These are phyloP conservation scores for Chrysanthemum seticuspe DNA, from an alignment of 129 eudicot species.

Conservation along the genomic window DNA sequence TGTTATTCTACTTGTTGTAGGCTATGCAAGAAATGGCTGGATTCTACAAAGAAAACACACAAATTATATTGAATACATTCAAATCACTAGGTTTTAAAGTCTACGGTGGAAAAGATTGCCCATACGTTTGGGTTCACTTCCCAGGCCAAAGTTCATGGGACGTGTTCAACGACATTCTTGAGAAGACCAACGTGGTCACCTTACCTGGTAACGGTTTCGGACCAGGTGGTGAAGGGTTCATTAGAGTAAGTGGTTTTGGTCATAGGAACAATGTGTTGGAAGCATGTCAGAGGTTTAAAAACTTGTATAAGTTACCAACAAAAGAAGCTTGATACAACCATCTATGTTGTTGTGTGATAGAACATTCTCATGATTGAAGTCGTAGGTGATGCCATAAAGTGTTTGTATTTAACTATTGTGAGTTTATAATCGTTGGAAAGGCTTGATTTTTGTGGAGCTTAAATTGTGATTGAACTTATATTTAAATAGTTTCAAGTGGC, in stretches of 20 bases:
- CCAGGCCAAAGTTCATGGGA: constrained; percentile 98
- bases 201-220: constrained; percentile 98
- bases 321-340: background rate
- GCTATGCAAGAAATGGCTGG: constrained; percentile 87
- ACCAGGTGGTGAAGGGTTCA: constrained; percentile 95
- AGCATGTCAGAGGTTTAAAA: constrained; percentile 90
- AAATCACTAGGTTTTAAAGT: constrained; percentile 88
- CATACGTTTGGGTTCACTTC: constrained; percentile 93
- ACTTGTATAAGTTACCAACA: constrained; percentile 64
- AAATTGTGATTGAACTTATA: background rate
- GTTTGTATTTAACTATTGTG: too few relatives aligned
- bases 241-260: constrained; percentile 92
- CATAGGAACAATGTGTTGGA: constrained; percentile 77
- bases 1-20: constrained; percentile 39
- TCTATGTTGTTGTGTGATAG: constrained; percentile 13
- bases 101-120: constrained; percentile 86
- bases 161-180: constrained; percentile 85
- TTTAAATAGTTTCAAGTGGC: background rate
- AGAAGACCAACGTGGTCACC: constrained; percentile 94
- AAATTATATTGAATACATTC: constrained; percentile 81
- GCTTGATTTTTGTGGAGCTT: constrained; percentile 11
- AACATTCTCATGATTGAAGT: background rate
- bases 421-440: background rate
- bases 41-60: constrained; percentile 30
- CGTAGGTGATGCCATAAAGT: too few relatives aligned